Conservation (phyloP, 2,329 filamentous ascomycete genomes). For the Fusarium drepaniforme region DNA sequence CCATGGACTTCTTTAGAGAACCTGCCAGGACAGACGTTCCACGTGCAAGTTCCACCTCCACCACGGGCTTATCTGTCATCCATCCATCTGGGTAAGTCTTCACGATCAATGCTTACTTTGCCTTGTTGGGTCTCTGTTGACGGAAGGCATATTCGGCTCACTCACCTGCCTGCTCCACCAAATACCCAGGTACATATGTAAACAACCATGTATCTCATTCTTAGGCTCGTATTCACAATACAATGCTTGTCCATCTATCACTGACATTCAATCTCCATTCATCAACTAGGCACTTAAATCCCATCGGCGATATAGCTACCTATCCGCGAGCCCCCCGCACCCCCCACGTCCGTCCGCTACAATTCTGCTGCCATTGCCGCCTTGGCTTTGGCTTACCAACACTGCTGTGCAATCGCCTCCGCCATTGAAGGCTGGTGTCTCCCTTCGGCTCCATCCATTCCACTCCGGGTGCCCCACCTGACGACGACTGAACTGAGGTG, state of each 20-base stretch:
- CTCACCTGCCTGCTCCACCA: background rate
- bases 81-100: background rate
- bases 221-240: background rate
- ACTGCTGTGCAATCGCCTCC: constrained; percentile 14
- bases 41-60: background rate
- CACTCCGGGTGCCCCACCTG: constrained; percentile 31
- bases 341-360: background rate
- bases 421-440: constrained; percentile 9
- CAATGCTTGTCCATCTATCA: background rate
- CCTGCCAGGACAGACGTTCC: background rate
- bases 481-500: constrained; percentile 20
- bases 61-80: background rate
- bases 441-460: constrained; percentile 11
- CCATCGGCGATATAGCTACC: background rate
- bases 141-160: background rate
- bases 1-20: background rate
- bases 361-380: background rate
- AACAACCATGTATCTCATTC: background rate
- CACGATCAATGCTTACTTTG: background rate
- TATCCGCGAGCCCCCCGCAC: background rate
- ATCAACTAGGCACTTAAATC: background rate
- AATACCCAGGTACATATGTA: background rate
- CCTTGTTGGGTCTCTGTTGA: background rate
- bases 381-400: background rate
- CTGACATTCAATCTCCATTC: background rate